phyloP scores from a whole-genome alignment of 495 filamentous ascomycete species.

The Daldinia concentrica region DNA sequence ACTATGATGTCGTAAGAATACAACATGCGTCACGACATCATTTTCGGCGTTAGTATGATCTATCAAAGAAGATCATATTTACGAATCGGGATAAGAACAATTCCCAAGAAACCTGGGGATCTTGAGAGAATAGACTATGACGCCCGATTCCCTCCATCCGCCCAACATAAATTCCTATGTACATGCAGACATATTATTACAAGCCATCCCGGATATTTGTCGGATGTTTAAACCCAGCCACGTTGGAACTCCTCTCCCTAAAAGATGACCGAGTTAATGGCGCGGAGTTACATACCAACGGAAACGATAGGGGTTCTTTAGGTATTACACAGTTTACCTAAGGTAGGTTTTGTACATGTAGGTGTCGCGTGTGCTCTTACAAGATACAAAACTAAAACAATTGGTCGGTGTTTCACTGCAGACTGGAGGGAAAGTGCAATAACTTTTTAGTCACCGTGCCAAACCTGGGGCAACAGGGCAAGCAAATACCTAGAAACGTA shows the following conservation, averaged over 20 bases:
- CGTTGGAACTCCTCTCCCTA: not conserved
- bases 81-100: slow-evolving; percentile 12
- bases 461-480: not conserved
- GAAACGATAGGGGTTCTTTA: not conserved
- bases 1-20: slow-evolving; percentile 36
- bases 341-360: no score
- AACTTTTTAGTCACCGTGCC: not conserved
- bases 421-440: not conserved
- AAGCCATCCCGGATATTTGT: not conserved
- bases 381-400: slow-evolving; percentile 13
- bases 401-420: slow-evolving; percentile 23
- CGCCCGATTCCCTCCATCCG: not conserved
- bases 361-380: slow-evolving; percentile 26
- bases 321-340: not conserved
- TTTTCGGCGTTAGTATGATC: not conserved
- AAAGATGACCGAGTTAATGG: not conserved
- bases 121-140: not conserved
- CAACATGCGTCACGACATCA: slow-evolving; percentile 36
- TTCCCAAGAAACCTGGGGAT: not conserved
- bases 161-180: not conserved
- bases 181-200: not conserved
- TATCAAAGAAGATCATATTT: slow-evolving; percentile 5
- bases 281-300: not conserved
- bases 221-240: not conserved
- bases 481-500: not conserved